Conservation (phyloP, 2,329 filamentous ascomycete genomes). For the Ophiostoma sp. region DNA sequence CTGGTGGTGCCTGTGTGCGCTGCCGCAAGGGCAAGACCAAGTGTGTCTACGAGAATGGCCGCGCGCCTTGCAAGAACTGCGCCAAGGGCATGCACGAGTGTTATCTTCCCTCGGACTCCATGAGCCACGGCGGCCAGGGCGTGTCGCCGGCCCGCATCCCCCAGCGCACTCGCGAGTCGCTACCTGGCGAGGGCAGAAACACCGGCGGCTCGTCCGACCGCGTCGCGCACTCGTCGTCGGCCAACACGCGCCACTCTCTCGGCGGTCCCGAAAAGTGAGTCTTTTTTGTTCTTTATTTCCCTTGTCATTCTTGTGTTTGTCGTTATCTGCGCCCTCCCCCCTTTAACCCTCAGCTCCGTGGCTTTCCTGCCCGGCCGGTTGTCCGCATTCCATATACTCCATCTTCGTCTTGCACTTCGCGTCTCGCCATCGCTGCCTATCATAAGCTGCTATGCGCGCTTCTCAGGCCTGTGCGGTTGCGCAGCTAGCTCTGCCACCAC, state of each 20-base stretch:
- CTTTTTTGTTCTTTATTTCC: conserved; percentile 19
- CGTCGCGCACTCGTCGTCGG: conserved; percentile 42
- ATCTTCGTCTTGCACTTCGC: not conserved
- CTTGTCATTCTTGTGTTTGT: not conserved
- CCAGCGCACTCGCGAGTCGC: conserved; percentile 49
- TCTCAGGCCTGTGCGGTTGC: not conserved
- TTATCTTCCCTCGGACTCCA: conserved; percentile 56
- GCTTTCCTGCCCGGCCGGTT: not conserved
- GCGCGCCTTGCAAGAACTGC: conserved; percentile 60
- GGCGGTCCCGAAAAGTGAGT: conserved; percentile 53
- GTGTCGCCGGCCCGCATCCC: conserved; percentile 52
- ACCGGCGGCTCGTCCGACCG: conserved; percentile 41
- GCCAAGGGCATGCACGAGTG: conserved; percentile 60
- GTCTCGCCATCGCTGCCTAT: not conserved
- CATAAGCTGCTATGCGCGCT: too few relatives aligned
- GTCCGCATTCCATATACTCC: not conserved
- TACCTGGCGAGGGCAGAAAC: conserved; percentile 47
- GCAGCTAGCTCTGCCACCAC: not conserved
- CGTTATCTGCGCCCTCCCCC: not conserved
- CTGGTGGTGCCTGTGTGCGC: conserved; percentile 57
- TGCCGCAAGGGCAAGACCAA: conserved; percentile 62
- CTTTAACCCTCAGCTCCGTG: not conserved
- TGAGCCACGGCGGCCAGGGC: conserved; percentile 53
- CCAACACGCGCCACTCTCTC: conserved; percentile 45
- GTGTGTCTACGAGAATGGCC: conserved; percentile 58